Percentiles rank a stretch among this genome's conserved stretches.
Evolutionary conservation across 2,329 filamentous ascomycete species (phyloP).

Genomic region (Aspergillus melleus): DNA sequence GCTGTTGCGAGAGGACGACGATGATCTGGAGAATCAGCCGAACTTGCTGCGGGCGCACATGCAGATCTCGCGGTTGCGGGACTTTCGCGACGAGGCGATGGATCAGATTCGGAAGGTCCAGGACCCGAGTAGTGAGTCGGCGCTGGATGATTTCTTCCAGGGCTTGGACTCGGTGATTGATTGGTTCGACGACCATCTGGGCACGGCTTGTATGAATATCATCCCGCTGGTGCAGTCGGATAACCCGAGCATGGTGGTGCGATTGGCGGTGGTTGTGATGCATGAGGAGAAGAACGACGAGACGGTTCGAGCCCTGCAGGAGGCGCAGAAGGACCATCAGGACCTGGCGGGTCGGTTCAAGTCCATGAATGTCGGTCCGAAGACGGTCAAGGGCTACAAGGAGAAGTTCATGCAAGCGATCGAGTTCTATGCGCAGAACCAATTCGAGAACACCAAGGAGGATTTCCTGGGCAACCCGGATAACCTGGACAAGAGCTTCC

Average conservation of each 20-base stretch:
- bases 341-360: constrained; percentile 92
- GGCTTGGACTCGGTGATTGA: constrained; percentile 83
- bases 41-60: constrained; percentile 89
- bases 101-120: constrained; percentile 84
- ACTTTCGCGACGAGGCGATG: constrained; percentile 94
- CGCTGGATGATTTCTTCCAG: constrained; percentile 85
- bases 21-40: constrained; percentile 83
- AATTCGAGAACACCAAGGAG: constrained; percentile 70
- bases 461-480: constrained; percentile 81
- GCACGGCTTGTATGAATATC: constrained; percentile 82
- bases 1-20: constrained; percentile 79
- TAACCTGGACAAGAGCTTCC: constrained; percentile 80
- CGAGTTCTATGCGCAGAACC: constrained; percentile 67
- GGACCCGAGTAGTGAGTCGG: constrained; percentile 73
- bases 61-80: constrained; percentile 84
- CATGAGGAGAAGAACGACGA: constrained; percentile 96
- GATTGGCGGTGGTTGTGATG: constrained; percentile 87
- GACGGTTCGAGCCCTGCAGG: constrained; percentile 84
- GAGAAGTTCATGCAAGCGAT: constrained; percentile 88
- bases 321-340: constrained; percentile 92
- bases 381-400: constrained; percentile 92
- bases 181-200: constrained; percentile 95
- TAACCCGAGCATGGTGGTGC: constrained; percentile 85
- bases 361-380: constrained; percentile 90
- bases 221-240: constrained; percentile 83